phyloP scores from a whole-genome alignment of 352 stramenopile genomes.

The Globisporangium solare region DNA sequence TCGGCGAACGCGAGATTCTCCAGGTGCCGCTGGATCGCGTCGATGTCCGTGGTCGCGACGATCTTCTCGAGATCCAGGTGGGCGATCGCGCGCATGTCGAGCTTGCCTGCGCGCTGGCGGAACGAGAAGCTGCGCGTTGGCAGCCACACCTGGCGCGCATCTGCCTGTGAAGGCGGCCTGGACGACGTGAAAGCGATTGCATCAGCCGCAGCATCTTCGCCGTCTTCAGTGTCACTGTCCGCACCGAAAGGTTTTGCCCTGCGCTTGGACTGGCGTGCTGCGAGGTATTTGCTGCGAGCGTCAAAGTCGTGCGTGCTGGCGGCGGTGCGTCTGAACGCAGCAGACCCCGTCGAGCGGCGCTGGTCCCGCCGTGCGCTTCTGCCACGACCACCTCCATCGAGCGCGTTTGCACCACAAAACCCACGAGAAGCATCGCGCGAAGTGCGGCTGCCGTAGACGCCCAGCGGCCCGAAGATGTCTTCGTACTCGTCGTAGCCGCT shows the following conservation, averaged over 20 bases:
- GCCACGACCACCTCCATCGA: conserved; percentile 2
- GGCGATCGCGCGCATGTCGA: conserved; percentile 68
- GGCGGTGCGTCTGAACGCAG: neutral
- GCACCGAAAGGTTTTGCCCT: conserved; percentile 14
- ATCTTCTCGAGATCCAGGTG: conserved; percentile 69
- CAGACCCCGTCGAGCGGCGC: neutral
- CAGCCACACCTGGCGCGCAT: conserved; percentile 50
- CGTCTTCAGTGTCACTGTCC: conserved; percentile 1
- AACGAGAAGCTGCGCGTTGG: conserved; percentile 73
- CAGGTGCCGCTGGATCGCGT: conserved; percentile 66
- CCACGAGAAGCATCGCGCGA: conserved; percentile 1
- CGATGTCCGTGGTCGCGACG: conserved; percentile 70
- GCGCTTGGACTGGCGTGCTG: conserved; percentile 19
- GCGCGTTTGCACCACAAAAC: neutral
- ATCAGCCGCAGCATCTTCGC: neutral
- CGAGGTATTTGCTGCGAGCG: conserved; percentile 17
- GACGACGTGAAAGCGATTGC: no score
- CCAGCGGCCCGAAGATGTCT: conserved; percentile 50
- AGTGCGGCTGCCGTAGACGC: conserved; percentile 11
- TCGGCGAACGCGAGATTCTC: conserved; percentile 82
- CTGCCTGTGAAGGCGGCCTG: neutral
- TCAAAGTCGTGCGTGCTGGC: conserved; percentile 10
- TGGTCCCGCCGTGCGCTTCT: neutral
- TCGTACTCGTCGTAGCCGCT: conserved; percentile 67
- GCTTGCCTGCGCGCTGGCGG: conserved; percentile 62